Percentiles rank a stretch among this genome's conserved stretches.
Conservation (phyloP, 1,139 yeast species). For the Insectozyma bohioensis region DNA sequence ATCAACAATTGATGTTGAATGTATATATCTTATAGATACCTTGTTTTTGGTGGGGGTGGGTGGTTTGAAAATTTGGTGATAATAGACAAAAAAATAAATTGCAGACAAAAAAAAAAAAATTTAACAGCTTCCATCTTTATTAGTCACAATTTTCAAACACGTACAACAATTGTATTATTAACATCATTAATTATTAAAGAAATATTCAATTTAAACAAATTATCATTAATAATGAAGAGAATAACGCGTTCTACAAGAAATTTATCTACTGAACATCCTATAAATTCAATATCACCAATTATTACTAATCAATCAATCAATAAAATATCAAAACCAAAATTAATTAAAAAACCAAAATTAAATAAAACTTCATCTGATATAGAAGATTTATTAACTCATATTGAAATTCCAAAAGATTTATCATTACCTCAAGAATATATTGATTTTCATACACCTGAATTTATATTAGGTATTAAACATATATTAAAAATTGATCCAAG, state of each 20-base stretch:
- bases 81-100: no score
- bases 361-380: constrained; percentile 14
- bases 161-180: no score
- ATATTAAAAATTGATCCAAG: constrained; percentile 45
- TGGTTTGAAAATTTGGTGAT: no score
- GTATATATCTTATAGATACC: no score
- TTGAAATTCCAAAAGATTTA: constrained; percentile 25
- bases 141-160: no score
- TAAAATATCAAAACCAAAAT: constrained; percentile 4
- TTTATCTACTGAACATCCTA: constrained; percentile 2
- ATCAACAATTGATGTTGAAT: no score
- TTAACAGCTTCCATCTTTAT: no score
- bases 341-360: constrained; percentile 8
- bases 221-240: constrained; percentile 8
- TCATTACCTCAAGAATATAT: constrained; percentile 42
- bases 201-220: no score
- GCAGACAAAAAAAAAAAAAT: no score
- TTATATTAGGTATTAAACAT: constrained; percentile 42
- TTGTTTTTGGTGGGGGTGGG: no score
- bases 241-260: constrained; percentile 9
- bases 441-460: constrained; percentile 42
- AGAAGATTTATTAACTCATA: constrained; percentile 30
- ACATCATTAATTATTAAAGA: no score
- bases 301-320: constrained; percentile 1
- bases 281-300: neutral